Evolutionary conservation across 1,284 basidiomycete species (phyloP).

Genomic region (Pisolithus thermaeus): DNA sequence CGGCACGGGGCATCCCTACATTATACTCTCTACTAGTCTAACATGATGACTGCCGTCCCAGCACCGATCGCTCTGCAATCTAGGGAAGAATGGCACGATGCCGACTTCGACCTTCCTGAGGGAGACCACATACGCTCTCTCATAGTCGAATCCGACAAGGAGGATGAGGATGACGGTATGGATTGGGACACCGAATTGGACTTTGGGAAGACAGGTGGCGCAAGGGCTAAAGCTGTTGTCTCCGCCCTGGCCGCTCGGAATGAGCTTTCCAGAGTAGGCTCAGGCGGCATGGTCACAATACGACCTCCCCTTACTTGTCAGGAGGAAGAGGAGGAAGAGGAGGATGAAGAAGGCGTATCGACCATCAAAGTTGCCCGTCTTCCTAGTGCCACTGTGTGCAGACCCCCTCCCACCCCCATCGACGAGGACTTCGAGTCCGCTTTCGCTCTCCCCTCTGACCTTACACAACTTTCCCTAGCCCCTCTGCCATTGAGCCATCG

Average conservation of each 20-base stretch:
- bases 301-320: constrained; percentile 51
- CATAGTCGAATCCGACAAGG: constrained; percentile 53
- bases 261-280: constrained; percentile 19
- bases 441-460: constrained; percentile 69
- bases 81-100: constrained; percentile 76
- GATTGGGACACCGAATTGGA: constrained; percentile 79
- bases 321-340: constrained; percentile 56
- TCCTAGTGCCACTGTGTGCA: constrained; percentile 28
- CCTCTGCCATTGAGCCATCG: constrained; percentile 66
- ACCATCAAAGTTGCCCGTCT: constrained; percentile 68
- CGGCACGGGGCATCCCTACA: constrained; percentile 18
- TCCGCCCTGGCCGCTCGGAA: constrained; percentile 32
- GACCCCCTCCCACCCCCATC: constrained; percentile 33
- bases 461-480: constrained; percentile 71
- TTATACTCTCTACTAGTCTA: constrained; percentile 18
- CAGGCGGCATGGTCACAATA: constrained; percentile 48
- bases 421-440: constrained; percentile 73
- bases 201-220: constrained; percentile 51
- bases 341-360: constrained; percentile 74
- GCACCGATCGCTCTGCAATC: constrained; percentile 47
- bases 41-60: constrained; percentile 50
- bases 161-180: constrained; percentile 46
- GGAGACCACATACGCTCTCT: constrained; percentile 57
- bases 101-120: constrained; percentile 77
- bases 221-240: constrained; percentile 39